Base-by-base conservation (phyloP, 1,284 basidiomycete species). In the Pterulicium gracile region DNA sequence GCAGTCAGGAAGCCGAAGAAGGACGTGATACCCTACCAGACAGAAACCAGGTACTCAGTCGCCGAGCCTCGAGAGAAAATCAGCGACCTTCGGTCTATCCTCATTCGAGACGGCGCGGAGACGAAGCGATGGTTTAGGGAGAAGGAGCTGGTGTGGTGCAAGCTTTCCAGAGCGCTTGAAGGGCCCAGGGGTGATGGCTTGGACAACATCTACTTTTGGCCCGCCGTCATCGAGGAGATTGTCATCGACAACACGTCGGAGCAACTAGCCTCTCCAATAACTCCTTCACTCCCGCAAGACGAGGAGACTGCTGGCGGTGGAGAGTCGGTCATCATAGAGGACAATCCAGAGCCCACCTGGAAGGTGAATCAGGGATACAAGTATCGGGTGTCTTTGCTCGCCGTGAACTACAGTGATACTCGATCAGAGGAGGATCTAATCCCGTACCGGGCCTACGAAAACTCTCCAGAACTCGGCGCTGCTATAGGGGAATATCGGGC, bases 131-230 rank as follows among this genome's bases (percentile, higher is more conserved):
- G 72, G 68, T 82, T 73, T 55, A 69, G 86, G 49, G 70, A 74
- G 23, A 78, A 77, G 17, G 87, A 90, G 59, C 55, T 88, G 18
- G 67, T 90, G 3, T 90, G 87, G 86, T 82, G 77, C 49, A 67
- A 69, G 14, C 60, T 90, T 23, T 60, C 69, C 32, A 56, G 62
- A 2, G 70, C 79, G 0, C 79, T 88, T 45, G 50, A 56, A 12
- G 64, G 62, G 0, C 56, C 64, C 3, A 59, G 61, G 1, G 63
- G 63, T 1, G 18, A 7, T 41, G 55, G 61, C 24, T 65, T 62
- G 14, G 65, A 71, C 42, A 55, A 55, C 15, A 82, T 89, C 51
- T 54, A 61, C 19, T 79, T 78, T 52, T 89, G 86, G 86, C 86
- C 86, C 1, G 82, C 72, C 1, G 55, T 88, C 15, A 70, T 88